phyloP scores from a whole-genome alignment of 352 stramenopile genomes.

The Globisporangium viniferum region DNA sequence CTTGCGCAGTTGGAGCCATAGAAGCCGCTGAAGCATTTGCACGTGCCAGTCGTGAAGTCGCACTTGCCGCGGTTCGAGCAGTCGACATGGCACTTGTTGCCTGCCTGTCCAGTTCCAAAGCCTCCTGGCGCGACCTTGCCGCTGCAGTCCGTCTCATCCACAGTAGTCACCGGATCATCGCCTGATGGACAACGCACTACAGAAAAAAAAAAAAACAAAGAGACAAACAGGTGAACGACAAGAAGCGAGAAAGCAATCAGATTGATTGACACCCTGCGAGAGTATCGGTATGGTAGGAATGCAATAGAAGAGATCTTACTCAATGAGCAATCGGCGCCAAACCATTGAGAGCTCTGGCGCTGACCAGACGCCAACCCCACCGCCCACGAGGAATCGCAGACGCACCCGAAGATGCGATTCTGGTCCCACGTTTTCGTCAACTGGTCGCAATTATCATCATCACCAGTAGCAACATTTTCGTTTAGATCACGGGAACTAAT shows the following conservation, averaged over 20 bases:
- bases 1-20: slow-evolving; percentile 80
- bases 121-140: slow-evolving; percentile 39
- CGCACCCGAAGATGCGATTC: slow-evolving; percentile 67
- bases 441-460: slow-evolving; percentile 8
- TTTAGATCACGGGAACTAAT: neutral
- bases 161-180: slow-evolving; percentile 78
- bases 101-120: slow-evolving; percentile 29
- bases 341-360: slow-evolving; percentile 84
- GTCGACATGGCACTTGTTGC: slow-evolving; percentile 72
- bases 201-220: neutral
- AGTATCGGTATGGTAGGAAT: neutral
- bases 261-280: neutral
- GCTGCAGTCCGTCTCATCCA: slow-evolving; percentile 86
- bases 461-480: neutral
- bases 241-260: neutral
- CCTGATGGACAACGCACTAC: slow-evolving; percentile 82
- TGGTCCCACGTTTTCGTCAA: slow-evolving; percentile 72
- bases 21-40: slow-evolving; percentile 69
- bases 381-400: slow-evolving; percentile 76
- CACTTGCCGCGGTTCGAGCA: slow-evolving; percentile 78
- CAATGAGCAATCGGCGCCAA: slow-evolving; percentile 83
- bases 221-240: neutral
- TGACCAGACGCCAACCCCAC: slow-evolving; percentile 71
- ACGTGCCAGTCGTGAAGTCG: slow-evolving; percentile 63
- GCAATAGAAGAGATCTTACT: slow-evolving; percentile 27